A percentile compares a stretch with the other conserved stretches of the same genome.
Evolutionary conservation across 768 basidiomycete genomes (phyloP).

Genomic region (Filobasidium floriforme): DNA sequence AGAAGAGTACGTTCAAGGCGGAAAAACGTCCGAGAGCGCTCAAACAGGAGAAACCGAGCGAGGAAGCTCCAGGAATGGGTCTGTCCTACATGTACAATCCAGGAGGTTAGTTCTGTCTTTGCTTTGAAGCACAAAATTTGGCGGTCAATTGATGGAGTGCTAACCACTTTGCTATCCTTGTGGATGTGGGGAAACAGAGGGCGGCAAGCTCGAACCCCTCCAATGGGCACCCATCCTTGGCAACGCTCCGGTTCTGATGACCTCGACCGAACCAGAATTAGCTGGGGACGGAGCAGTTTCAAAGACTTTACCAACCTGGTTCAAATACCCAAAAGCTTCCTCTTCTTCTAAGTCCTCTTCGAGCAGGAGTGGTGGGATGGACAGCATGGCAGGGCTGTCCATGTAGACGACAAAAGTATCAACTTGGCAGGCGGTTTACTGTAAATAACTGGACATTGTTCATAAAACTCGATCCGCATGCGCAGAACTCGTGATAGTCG

Average conservation of each 20-base stretch:
- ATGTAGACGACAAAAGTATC: no score
- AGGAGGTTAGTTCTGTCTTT: slow-evolving; percentile 9
- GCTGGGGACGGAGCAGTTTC: slow-evolving; percentile 11
- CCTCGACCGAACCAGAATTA: slow-evolving; percentile 4
- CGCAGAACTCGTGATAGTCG: no score
- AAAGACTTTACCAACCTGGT: slow-evolving; percentile 23
- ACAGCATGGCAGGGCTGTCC: background rate
- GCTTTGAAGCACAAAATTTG: background rate
- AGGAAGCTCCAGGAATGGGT: slow-evolving; percentile 19
- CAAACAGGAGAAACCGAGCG: slow-evolving; percentile 13
- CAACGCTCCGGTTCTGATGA: slow-evolving; percentile 21
- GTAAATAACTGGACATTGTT: no score
- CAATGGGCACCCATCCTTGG: slow-evolving; percentile 13
- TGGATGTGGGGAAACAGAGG: background rate
- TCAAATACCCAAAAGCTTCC: slow-evolving; percentile 18
- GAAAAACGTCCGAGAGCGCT: slow-evolving; percentile 10
- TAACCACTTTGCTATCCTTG: background rate
- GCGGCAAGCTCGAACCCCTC: background rate
- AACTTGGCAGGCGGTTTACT: no score
- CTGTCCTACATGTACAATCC: slow-evolving; percentile 22
- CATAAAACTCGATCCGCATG: no score
- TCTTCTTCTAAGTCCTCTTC: background rate
- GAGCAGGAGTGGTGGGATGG: background rate
- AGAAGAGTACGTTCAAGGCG: slow-evolving; percentile 6
- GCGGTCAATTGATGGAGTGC: background rate